Percentiles rank a stretch among this genome's conserved stretches.
Conservation (phyloP, 2,329 filamentous ascomycete species). For the Erysiphe pisi region DNA sequence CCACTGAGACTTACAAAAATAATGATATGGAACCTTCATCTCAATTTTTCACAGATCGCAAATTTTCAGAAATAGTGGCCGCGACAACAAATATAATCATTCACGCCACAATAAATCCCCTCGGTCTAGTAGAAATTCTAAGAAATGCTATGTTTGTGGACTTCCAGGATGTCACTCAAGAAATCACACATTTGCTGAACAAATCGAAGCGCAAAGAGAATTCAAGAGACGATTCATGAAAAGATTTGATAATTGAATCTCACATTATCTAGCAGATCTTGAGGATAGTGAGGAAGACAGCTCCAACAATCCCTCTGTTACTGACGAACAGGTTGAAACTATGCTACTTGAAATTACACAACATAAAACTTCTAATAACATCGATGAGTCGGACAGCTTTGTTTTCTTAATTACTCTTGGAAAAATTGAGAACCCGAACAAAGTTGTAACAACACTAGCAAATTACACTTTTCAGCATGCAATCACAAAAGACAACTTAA, state of each 20-base stretch:
- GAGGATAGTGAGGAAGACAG: background rate
- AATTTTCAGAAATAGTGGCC: background rate
- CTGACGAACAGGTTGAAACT: background rate
- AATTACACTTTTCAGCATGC: background rate
- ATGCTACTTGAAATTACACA: background rate
- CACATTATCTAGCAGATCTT: background rate
- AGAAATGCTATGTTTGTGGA: background rate
- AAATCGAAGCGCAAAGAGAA: slow-evolving; percentile 4
- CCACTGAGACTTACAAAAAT: background rate
- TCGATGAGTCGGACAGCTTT: slow-evolving; percentile 2
- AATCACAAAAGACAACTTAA: background rate
- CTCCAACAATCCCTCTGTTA: background rate
- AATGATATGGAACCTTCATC: slow-evolving; percentile 10
- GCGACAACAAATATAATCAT: background rate
- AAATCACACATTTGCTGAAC: background rate
- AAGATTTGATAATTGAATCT: background rate
- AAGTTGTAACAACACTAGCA: slow-evolving; percentile 1
- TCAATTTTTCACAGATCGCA: slow-evolving; percentile 22
- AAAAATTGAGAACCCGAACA: background rate
- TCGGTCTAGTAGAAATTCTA: background rate
- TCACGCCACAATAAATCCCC: background rate
- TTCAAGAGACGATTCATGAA: slow-evolving; percentile 8
- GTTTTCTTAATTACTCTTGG: background rate
- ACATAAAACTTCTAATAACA: background rate
- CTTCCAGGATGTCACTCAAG: background rate